Base-by-base conservation (phyloP, 257 asterid genomes). In the Echium plantagineum region DNA sequence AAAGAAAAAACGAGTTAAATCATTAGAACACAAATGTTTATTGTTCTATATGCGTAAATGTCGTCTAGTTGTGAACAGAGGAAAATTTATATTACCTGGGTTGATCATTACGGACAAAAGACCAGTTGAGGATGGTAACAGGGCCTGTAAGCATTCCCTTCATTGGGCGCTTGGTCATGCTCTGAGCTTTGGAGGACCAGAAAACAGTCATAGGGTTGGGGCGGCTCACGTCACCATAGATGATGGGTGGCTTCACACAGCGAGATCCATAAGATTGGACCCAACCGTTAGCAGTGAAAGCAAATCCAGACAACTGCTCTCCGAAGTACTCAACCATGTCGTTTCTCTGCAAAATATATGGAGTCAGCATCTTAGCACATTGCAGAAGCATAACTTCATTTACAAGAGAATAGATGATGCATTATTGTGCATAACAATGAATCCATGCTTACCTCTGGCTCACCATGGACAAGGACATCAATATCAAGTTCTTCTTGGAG, bases 281-380 rank as follows among this genome's bases (percentile, higher is more conserved):
- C 99, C 96, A 89, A 4, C 99, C 96, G 58, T 89, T 86, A 7
- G 98, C 94, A 0, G 97, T 89, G 78, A 93, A 93, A 62, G 87
- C 96, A 81, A 89, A 93, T 55, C 97, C 97, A 47, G 96, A 89
- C 61, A 93, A 76, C 76, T 93, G 99, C 78, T 93, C 99, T 16
- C 99, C 97, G 8, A 93, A 93, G 89, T 93, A 93, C 81, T 93
- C 99, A 74, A 93, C 99, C 99, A 93, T 93, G 59, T 93, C 99
- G 5, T 93, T 93, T 72, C 97, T 86, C 95, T 89, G 79, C 52
- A 79, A 28, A 28, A 77, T 66, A 68, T 38, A 42, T 55, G 52
- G 31, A 72, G 59, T 69, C 60, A 20, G 55, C 12, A 53, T 31
- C 22, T 66, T 19, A 66, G 62, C n/a, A 0, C 21, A 8, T 21